Conservation (phyloP, 2,329 filamentous ascomycete genomes). For the Phialophora chinensis region DNA sequence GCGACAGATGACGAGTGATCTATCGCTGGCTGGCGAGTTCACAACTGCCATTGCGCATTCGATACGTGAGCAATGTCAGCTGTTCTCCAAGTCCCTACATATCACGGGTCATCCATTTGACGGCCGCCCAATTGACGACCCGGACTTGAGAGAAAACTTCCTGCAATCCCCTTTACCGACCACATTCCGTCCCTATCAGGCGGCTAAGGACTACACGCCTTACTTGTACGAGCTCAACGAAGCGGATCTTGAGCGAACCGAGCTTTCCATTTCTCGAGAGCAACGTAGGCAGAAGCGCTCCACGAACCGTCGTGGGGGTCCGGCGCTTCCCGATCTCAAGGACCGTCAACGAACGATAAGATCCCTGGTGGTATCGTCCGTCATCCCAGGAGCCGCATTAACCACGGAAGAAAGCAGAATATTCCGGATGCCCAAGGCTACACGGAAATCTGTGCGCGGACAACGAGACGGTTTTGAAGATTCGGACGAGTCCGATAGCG, state of each 20-base stretch:
- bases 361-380: constrained; percentile 88
- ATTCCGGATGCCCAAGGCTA: constrained; percentile 76
- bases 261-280: constrained; percentile 90
- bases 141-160: constrained; percentile 84
- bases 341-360: constrained; percentile 92
- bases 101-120: constrained; percentile 94
- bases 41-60: constrained; percentile 97
- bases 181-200: constrained; percentile 87
- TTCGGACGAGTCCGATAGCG: constrained; percentile 86
- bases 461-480: constrained; percentile 70
- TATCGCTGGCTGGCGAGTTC: constrained; percentile 93
- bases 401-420: constrained; percentile 83
- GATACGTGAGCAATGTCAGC: constrained; percentile 92
- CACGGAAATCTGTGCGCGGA: constrained; percentile 59
- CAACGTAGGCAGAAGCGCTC: constrained; percentile 94
- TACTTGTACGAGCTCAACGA: constrained; percentile 95
- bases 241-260: constrained; percentile 84
- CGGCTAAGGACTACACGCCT: constrained; percentile 91
- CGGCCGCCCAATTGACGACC: constrained; percentile 88
- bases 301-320: constrained; percentile 89
- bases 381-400: constrained; percentile 83
- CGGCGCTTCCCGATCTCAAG: constrained; percentile 92
- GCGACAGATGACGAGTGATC: constrained; percentile 81
- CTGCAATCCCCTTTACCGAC: constrained; percentile 80
- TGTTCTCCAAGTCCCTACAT: constrained; percentile 92